These are phyloP conservation scores for Eucalyptus microcorys DNA, from an alignment of 345 rosid species.

Conservation along the genomic window DNA sequence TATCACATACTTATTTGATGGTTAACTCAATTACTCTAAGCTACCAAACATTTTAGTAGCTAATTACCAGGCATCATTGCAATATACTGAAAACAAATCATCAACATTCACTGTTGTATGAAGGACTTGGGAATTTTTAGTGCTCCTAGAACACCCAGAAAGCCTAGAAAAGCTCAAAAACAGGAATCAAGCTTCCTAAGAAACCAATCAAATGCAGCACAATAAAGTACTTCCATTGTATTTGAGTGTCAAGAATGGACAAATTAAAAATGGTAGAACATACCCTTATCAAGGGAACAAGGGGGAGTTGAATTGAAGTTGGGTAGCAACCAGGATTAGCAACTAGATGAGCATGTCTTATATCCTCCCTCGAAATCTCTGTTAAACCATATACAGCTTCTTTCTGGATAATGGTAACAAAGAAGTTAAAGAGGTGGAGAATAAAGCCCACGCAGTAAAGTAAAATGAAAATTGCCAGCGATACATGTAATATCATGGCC, in stretches of 20 bases:
- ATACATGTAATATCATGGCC: background rate
- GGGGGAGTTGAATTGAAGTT: slow-evolving; percentile 91
- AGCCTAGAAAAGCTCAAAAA: background rate
- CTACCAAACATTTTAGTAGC: background rate
- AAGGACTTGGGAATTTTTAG: background rate
- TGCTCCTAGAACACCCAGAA: background rate
- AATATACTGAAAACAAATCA: background rate
- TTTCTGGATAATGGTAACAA: slow-evolving; percentile 29
- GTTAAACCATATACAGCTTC: slow-evolving; percentile 96
- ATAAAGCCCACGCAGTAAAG: background rate
- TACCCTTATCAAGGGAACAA: slow-evolving; percentile 85
- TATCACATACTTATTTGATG: background rate
- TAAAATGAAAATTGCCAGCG: background rate
- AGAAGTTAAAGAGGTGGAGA: background rate
- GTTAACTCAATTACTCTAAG: background rate
- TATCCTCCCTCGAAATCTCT: slow-evolving; percentile 64
- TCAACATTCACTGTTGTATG: background rate
- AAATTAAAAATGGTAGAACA: background rate
- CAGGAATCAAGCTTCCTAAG: background rate
- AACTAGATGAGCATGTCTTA: slow-evolving; percentile 58
- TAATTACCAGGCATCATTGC: background rate
- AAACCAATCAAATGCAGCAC: background rate
- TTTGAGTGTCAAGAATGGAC: background rate
- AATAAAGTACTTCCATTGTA: background rate
- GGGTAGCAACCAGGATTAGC: slow-evolving; percentile 99